phyloP scores from a whole-genome alignment of 2,329 filamentous ascomycete species.

The Capronia epimyces region DNA sequence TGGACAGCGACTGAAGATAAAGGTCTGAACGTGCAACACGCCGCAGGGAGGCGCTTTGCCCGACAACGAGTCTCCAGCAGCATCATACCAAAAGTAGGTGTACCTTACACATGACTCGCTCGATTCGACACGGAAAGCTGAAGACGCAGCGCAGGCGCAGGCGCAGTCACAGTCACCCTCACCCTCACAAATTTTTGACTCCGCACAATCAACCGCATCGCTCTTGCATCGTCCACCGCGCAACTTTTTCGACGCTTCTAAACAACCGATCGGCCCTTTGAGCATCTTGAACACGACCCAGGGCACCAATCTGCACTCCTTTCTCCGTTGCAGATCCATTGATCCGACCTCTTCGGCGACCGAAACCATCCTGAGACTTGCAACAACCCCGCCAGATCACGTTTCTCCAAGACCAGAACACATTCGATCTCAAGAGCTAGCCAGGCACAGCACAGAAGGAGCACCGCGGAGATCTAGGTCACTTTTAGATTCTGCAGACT shows the following conservation, averaged over 20 bases:
- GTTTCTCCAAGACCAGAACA: background rate
- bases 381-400: background rate
- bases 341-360: background rate
- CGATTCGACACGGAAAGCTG: background rate
- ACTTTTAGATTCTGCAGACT: background rate
- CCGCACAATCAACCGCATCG: background rate
- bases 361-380: background rate
- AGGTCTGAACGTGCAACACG: background rate
- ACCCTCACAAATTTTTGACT: conserved; percentile 3
- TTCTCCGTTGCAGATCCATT: background rate
- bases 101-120: background rate
- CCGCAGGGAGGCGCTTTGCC: background rate
- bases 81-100: too few species aligned
- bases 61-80: background rate
- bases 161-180: background rate
- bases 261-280: background rate
- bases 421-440: background rate
- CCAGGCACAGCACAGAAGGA: background rate
- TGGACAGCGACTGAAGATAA: background rate
- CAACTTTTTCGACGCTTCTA: background rate
- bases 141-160: too few species aligned
- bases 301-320: background rate
- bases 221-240: background rate
- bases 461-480: background rate
- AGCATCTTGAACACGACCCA: background rate